Conservation (phyloP, 2,329 filamentous ascomycete genomes). For the Aspergillus clavatus region DNA sequence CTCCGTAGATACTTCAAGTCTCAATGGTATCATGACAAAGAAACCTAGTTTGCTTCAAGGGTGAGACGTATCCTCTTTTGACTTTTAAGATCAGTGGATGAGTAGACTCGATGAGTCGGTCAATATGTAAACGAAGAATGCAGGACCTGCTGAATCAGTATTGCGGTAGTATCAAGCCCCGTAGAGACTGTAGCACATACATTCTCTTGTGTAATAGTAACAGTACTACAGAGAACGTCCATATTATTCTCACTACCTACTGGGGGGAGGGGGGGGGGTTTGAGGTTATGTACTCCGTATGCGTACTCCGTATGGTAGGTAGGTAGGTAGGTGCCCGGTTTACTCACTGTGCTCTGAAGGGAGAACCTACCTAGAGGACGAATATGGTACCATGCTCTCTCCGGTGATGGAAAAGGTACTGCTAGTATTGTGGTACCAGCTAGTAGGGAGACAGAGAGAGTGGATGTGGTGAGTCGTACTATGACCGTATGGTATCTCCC, state of each 20-base stretch:
- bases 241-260: too few relatives aligned
- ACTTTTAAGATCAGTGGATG: not conserved
- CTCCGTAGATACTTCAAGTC: too few relatives aligned
- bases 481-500: slow-evolving; percentile 5
- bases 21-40: not conserved
- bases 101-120: not conserved
- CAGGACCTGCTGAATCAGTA: too few relatives aligned
- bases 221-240: too few relatives aligned
- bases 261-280: too few relatives aligned
- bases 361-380: too few relatives aligned
- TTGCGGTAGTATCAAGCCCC: too few relatives aligned
- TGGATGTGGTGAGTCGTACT: not conserved
- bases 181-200: too few relatives aligned
- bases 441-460: not conserved
- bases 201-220: too few relatives aligned
- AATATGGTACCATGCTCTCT: too few relatives aligned
- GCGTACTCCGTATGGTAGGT: not conserved
- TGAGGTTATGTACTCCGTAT: too few relatives aligned
- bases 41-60: not conserved
- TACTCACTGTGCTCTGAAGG: too few relatives aligned
- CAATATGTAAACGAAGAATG: not conserved
- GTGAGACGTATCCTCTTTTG: not conserved
- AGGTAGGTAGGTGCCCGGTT: not conserved
- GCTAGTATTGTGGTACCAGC: not conserved
- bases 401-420: not conserved